Base-by-base conservation (phyloP, 1,284 basidiomycete species). In the Earliella scabrosa region DNA sequence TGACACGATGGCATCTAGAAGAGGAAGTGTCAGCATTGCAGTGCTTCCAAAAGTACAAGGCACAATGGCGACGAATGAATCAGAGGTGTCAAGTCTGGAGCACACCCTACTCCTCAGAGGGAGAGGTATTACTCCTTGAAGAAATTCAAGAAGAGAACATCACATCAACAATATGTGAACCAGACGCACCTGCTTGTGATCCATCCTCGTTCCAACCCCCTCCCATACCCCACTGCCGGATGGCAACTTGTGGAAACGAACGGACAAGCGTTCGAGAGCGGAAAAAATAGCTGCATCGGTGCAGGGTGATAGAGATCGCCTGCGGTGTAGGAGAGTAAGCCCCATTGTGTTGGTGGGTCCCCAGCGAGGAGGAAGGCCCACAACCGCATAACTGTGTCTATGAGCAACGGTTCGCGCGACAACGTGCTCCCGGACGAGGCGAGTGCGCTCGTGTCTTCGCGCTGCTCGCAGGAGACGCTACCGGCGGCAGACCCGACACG, bases 311-410 rank as follows among this genome's bases (percentile, higher is more conserved):
- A 52, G 41, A 24, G 58, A n/a, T n/a, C 64, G 54, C 32, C 60
- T 53, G 67, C 79, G 83, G 80, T 83, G 82, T 77, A 75, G 72
- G 82, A 88, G 87, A 91, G 87, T 91, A 86, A 92, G 89, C 89
- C 89, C 90, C 89, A 90, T 92, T 91, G 82, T 79, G 89, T 90
- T 90, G 78, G 82, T 73, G 77, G 80, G 72, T 41, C 46, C 63
- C 29, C 27, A 34, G 16, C 54, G 20, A 57, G 62, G 60, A 59
- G 49, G 23, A 23, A 10, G 7, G 32, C 72, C 76, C 77, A 63
- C 86, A 86, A 90, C 86, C 89, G 88, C 83, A 92, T 92, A 83
- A 90, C 89, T 92, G 69, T 90, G 74, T 79, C 84, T 86, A 92
- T 88, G 89, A 92, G 90, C 82, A 92, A 90, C 85, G n/a, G 67